Base-by-base conservation (phyloP, 1,139 yeast species). In the Maudiozyma humilis region DNA sequence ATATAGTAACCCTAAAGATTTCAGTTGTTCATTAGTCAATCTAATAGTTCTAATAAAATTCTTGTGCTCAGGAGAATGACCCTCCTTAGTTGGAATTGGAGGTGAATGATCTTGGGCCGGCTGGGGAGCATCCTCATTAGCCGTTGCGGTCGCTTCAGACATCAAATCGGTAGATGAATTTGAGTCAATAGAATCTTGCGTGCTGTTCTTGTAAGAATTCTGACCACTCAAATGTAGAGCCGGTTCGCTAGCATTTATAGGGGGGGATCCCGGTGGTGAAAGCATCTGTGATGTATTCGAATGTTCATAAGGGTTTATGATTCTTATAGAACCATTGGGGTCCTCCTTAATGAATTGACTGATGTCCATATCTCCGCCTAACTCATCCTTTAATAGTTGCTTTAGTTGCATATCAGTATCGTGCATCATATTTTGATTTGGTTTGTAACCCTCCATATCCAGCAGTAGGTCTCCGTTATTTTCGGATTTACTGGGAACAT, bases 381-480 rank as follows among this genome's bases (percentile, higher is more conserved):
- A 69, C 54, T 81, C 88, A 51, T 86, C 91, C 32, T 78, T 70
- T 44, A 89, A 70, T 40, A 89, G 70, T 53, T 81, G 79, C 53
- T 80, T 79, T 49, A 91, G 77, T 40, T 83, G 70, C 46, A 79
- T 81, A 54, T 81, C 87, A 0, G 87, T 76, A 52, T 75, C 78
- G 41, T 79, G 79, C 38, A 79, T 75, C 58, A 82, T 86, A 51
- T 79, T 77, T 32, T 83, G 81, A 53, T 82, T 86, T 30, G 95
- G 85, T 65, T 89, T 91, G 66, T 93, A 93, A 20, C 99, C 99
- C 55, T 88, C 95, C 82, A 91, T 86, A 66, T 93, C 99, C 41
- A 93, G 69, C 39, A 89, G 77, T 57, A 93, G 73, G 59, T 89
- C 96, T 12, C 98, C 98, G 56, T 87, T 86, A 51, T 83, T 81